Evolutionary conservation across 805 yeast species (phyloP), one percentile per base, ranked within the genome.

Genomic region (Saccharomycopsis sp.): DNA sequence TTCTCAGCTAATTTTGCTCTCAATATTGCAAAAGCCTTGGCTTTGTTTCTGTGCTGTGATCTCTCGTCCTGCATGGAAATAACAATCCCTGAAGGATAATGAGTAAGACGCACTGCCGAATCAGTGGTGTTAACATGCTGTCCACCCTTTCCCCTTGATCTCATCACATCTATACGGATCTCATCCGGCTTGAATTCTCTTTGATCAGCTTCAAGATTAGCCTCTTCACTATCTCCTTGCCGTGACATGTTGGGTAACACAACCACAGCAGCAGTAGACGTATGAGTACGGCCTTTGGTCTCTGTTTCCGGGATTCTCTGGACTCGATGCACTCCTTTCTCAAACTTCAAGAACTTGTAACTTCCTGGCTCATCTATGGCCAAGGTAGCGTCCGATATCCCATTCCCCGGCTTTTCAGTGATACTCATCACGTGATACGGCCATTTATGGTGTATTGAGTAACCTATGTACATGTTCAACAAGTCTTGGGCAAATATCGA

Each of bases 71-170:
- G 98, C 75, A 92, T 96, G 54, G 84, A 79, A 1, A 94, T 97
- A 2, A 83, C 84, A 47, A 89, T 84, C 2, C 97, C 97, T 0
- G 97, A 84, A 2, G 98, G 97, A 15, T 87, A 75, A 73, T 94
- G 99, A 1, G 93, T 90, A 25, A 94, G 74, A 65, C 99, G 78
- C 14, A 94, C 98, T 0, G 99, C 99, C 1, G 97, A 90, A 68
- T 93, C 98, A 0, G 98, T 94, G 14, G 97, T 93, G 69, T 93
- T 93, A 42, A 93, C 99, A 68, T 93, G 98, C 74, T 93, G 99
- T 0, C 99, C 99, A 58, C 99, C 99, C 63, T 94, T 87, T 2
- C 99, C 99, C 58, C 96, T 84, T 0, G 98, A 89, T 64, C 99
- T 78, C 97, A 93, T 94, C n/a, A 94, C 91, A 69, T 94, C 99